phyloP scores from a whole-genome alignment of 208 protist genomes.

The Porcisia hertigi region DNA sequence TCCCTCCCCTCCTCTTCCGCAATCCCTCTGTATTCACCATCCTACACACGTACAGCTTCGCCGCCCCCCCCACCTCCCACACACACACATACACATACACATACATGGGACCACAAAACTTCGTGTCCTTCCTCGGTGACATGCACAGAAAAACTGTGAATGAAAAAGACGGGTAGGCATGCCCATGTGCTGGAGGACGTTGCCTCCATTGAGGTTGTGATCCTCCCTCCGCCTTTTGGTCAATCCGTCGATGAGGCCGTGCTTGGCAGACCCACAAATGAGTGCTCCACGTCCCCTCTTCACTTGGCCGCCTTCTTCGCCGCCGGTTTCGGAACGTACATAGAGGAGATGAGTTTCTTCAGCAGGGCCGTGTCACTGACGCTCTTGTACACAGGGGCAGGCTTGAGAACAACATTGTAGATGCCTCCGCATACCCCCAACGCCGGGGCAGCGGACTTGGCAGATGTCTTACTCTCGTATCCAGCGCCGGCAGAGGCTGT shows the following conservation, averaged over 20 bases:
- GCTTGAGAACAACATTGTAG: constrained; percentile 63
- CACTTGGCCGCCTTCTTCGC: constrained; percentile 33
- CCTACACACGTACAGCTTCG: neutral
- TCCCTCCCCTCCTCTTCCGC: neutral
- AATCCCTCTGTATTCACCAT: neutral
- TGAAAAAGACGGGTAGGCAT: neutral
- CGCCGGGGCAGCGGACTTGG: constrained; percentile 7
- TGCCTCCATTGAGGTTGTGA: neutral
- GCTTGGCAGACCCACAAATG: no score
- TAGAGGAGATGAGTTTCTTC: constrained; percentile 58
- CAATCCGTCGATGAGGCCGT: no score
- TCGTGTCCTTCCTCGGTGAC: no score
- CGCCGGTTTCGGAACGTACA: constrained; percentile 62
- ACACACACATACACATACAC: no score
- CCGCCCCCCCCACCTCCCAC: neutral
- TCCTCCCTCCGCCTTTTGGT: neutral
- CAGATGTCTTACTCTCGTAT: neutral
- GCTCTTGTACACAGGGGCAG: constrained; percentile 53
- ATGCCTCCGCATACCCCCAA: constrained; percentile 25
- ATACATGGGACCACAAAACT: no score
- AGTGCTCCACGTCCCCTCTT: neutral
- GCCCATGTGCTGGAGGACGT: neutral
- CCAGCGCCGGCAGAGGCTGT: neutral
- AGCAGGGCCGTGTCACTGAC: constrained; percentile 75
- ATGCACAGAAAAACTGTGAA: neutral